These are phyloP conservation scores for Tuber microsphaerosporum DNA, from an alignment of 495 filamentous ascomycete species.

Conservation along the genomic window DNA sequence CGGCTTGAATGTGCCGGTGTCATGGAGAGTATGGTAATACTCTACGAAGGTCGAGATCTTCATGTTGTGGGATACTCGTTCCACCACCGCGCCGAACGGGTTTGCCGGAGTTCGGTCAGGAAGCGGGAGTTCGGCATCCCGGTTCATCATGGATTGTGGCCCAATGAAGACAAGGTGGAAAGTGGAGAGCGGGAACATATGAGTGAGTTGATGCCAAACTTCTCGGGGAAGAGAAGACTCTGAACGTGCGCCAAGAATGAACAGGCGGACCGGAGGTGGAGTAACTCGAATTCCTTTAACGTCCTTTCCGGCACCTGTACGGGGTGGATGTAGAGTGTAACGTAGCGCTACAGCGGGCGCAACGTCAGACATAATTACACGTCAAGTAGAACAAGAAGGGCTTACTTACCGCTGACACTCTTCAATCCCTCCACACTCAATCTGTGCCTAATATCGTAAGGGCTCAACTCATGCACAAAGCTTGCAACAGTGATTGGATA, in stretches of 20 bases:
- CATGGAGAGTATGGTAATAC: slow-evolving; percentile 94
- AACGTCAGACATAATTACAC: background rate
- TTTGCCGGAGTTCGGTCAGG: slow-evolving; percentile 75
- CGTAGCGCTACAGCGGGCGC: slow-evolving; percentile 61
- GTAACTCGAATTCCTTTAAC: slow-evolving; percentile 73
- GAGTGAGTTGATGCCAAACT: slow-evolving; percentile 82
- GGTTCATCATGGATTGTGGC: slow-evolving; percentile 86
- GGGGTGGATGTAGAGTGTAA: slow-evolving; percentile 85
- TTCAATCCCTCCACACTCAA: slow-evolving; percentile 83
- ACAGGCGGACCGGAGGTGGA: slow-evolving; percentile 81
- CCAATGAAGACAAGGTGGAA: slow-evolving; percentile 91
- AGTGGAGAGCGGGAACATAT: slow-evolving; percentile 75
- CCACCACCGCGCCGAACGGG: slow-evolving; percentile 85
- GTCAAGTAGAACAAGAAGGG: slow-evolving; percentile 12
- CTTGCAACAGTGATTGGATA: slow-evolving; percentile 89
- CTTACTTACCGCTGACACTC: slow-evolving; percentile 81
- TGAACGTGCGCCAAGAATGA: slow-evolving; percentile 89
- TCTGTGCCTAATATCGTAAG: slow-evolving; percentile 69
- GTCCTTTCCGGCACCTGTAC: slow-evolving; percentile 61
- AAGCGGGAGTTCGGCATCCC: slow-evolving; percentile 81
- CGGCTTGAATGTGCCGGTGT: slow-evolving; percentile 77
- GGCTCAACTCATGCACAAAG: slow-evolving; percentile 85
- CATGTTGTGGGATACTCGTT: slow-evolving; percentile 73
- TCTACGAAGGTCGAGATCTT: slow-evolving; percentile 97
- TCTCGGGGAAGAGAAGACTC: slow-evolving; percentile 92